Conservation (phyloP, 306 rosid genomes). For the Cucurbita ficifolia region DNA sequence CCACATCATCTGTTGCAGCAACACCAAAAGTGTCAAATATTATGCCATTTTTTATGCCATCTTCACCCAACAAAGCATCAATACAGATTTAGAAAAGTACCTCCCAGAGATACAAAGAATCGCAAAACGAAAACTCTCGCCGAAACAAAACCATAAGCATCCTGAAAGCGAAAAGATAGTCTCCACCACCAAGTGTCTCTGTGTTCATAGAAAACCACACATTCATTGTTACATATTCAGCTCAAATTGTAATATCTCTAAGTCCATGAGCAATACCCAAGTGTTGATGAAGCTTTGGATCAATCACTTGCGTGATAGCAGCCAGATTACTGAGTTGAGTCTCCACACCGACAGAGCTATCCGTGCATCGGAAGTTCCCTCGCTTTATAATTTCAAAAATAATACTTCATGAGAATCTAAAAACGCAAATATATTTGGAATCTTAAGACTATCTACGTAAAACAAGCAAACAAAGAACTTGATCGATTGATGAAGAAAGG, state of each 20-base stretch:
- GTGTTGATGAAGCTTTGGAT: conserved; percentile 96
- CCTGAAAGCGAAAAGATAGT: conserved; percentile 91
- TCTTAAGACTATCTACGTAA: neutral
- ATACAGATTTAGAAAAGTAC: conserved; percentile 21
- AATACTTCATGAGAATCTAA: conserved; percentile 23
- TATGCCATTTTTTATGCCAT: neutral
- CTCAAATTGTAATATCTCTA: neutral
- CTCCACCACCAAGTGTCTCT: conserved; percentile 97
- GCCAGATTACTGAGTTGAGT: conserved; percentile 71
- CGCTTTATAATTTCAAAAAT: conserved; percentile 46
- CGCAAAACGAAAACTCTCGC: conserved; percentile 95
- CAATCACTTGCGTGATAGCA: conserved; percentile 78
- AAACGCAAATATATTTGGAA: conserved; percentile 5
- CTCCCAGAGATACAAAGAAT: conserved; percentile 98
- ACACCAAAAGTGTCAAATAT: neutral
- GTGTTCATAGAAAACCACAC: conserved; percentile 19
- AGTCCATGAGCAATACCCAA: conserved; percentile 44
- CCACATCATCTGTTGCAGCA: conserved; percentile 90
- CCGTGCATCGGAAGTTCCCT: conserved; percentile 89
- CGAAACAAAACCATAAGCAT: conserved; percentile 99
- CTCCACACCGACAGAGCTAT: conserved; percentile 82
- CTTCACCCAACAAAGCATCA: no score
- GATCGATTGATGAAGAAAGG: neutral
- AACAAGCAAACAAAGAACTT: neutral
- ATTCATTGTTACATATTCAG: conserved; percentile 5